Percentiles rank a stretch among this genome's conserved stretches.
These are phyloP conservation scores for Phaeoacremonium minimum DNA, from an alignment of 2,329 filamentous ascomycete species.

Conservation along the genomic window DNA sequence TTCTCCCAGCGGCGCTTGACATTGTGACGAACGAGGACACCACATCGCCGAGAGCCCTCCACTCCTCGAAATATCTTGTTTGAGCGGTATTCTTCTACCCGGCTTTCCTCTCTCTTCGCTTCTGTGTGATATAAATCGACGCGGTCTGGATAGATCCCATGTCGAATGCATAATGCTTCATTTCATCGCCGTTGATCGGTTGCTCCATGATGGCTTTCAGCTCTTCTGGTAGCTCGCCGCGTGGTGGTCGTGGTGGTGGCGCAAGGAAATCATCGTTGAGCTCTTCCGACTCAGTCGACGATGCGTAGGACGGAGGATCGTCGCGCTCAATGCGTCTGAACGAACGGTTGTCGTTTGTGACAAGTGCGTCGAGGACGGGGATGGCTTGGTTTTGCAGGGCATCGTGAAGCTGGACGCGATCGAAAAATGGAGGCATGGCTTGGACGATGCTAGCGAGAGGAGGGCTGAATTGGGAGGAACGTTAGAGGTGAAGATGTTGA, in stretches of 20 bases:
- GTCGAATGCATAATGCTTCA: background rate
- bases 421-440: too few relatives aligned
- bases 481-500: too few relatives aligned
- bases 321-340: too few relatives aligned
- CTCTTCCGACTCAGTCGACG: too few relatives aligned
- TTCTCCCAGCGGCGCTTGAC: conserved; percentile 14
- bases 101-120: background rate
- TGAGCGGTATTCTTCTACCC: background rate
- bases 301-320: too few relatives aligned
- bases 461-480: too few relatives aligned
- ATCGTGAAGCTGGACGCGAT: too few relatives aligned
- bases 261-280: background rate
- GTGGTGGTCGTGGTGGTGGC: background rate
- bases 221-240: conserved; percentile 1
- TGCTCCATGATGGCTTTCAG: conserved; percentile 2
- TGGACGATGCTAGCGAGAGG: too few relatives aligned
- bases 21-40: conserved; percentile 11
- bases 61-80: conserved; percentile 4
- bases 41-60: conserved; percentile 5
- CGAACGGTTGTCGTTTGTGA: too few relatives aligned
- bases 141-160: background rate
- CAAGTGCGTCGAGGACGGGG: too few relatives aligned
- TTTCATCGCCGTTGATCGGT: background rate
- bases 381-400: too few relatives aligned
- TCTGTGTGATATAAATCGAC: conserved; percentile 3